phyloP scores from a whole-genome alignment of 2,329 filamentous ascomycete species.

The Sporothrix schenckii region DNA sequence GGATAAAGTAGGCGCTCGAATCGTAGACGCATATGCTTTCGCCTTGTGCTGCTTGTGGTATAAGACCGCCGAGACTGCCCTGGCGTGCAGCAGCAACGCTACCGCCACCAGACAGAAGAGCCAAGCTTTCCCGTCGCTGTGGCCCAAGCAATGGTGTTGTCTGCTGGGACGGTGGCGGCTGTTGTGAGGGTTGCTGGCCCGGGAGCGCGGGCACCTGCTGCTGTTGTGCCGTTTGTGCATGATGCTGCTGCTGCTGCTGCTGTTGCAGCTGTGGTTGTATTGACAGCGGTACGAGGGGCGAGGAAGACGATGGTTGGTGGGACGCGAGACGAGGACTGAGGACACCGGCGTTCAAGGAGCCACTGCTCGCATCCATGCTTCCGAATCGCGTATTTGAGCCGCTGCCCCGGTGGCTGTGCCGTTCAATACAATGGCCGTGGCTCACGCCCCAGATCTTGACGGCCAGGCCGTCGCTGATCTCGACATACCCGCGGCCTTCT shows the following conservation, averaged over 20 bases:
- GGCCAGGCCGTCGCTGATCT: constrained; percentile 85
- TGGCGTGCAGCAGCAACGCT: constrained; percentile 24
- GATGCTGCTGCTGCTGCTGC: background rate
- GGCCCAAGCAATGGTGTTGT: constrained; percentile 19
- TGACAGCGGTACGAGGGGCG: constrained; percentile 25
- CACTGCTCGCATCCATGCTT: constrained; percentile 52
- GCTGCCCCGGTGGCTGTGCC: constrained; percentile 66
- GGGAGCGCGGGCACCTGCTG: background rate
- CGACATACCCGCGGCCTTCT: constrained; percentile 79
- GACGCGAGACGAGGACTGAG: constrained; percentile 39
- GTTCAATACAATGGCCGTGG: constrained; percentile 85
- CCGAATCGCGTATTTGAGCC: constrained; percentile 55
- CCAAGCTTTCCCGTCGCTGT: constrained; percentile 34
- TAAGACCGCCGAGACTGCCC: constrained; percentile 10
- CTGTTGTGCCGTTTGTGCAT: background rate
- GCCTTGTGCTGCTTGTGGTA: constrained; percentile 36
- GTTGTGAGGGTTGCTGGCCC: constrained; percentile 12
- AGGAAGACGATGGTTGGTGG: constrained; percentile 39
- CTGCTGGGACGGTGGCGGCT: constrained; percentile 9
- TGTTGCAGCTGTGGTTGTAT: constrained; percentile 31
- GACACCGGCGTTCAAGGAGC: constrained; percentile 30
- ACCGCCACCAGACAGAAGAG: constrained; percentile 25
- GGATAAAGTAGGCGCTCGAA: constrained; percentile 92
- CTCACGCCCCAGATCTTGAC: constrained; percentile 85
- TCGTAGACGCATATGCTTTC: constrained; percentile 72